Base-by-base conservation (phyloP, 805 yeast genomes). In the Kodamaea restingae region DNA sequence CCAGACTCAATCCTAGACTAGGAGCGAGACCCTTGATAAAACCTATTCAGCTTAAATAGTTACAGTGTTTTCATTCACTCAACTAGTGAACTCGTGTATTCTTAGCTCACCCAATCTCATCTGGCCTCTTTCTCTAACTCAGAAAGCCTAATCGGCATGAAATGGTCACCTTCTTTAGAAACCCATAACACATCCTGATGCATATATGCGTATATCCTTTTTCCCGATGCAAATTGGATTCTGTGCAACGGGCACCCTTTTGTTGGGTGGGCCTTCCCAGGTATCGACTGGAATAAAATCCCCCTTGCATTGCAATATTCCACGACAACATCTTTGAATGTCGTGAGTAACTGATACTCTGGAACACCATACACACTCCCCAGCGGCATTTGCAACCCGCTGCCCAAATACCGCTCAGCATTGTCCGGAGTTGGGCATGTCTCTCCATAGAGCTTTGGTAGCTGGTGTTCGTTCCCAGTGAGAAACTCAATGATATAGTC, bases 141-240 rank as follows among this genome's bases (percentile, higher is more conserved):
- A 10, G 7, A 10, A 14, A 30, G 35, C n/a, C 3, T 22, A 4
- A 72, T 54, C 1, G 84, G 83, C 38, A 56, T 61, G 53, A 58
- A 78, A 3, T 46, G 54, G 2, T 38, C 39, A 8, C 20, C 49
- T 49, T 44, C 9, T 39, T 26, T 61, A 56, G 11, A 27, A 10
- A 76, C 52, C 75, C 78, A 87, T 17, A 88, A 48, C 2, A 85
- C 80, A 47, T 87, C 90, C 32, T 80, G 80, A 25, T 73, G 73
- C 5, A 85, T 68, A 45, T 75, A 85, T 11, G 75, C 66, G 27
- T 28, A 70, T 10, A 70, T 65, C 4, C 48, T 56, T 17, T 50
- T 54, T 7, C 72, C 71, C 4, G 33, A 39, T 0, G 60, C 50
- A 18, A 55, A 49, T 4, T 66, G 54, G 11, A 80, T 55, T 21